Base-by-base conservation (phyloP, 495 filamentous ascomycete genomes). In the Trichoderma virens region DNA sequence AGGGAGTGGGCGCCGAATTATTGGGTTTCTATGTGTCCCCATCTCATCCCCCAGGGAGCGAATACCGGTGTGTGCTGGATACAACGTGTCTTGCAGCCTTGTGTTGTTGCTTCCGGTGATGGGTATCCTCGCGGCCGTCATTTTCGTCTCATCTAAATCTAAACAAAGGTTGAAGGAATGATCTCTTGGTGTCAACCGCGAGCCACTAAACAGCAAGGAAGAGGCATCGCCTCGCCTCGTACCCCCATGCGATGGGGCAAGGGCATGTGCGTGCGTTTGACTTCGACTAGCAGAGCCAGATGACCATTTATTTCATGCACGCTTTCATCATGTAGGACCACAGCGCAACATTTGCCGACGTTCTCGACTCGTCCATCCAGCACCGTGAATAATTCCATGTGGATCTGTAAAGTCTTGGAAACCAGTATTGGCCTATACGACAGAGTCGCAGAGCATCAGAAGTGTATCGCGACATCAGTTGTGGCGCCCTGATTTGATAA, bases 231-330 rank as follows among this genome's bases (percentile, higher is more conserved):
- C 51, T 56, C 51, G 51, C 25, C 51, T 31, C 51, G 23, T 56
- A 56, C 51, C 51, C 51, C 51, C 18, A 13, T 28, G 7, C 11
- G 51, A 28, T 56, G 23, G 51, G 51, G 13, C 13, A 56, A 56
- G 25, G 25, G 51, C 51, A 56, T 56, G 51, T n/a, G 51, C 31
- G 23, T 23, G 51, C 31, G 8, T 61, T 39, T 39, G 59, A 61
- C 59, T 61, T 61, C 59, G 31, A 35, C 59, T 39, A 61, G n/a
- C n/a, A 34, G 31, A 34, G 28, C 31, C 31, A 39, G 35, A 61
- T 39, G 59, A 61, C 59, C 31, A 13, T 30, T 38, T 38, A 61
- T n/a, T n/a, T 61, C 31, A 61, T 39, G 59, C 59, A 61, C 59
- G 28, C 59, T 39, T 61, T 39, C 59, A 61, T 61, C 59, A 34